Evolutionary conservation across 805 yeast genomes (phyloP).

Genomic region (Candida easanensis): DNA sequence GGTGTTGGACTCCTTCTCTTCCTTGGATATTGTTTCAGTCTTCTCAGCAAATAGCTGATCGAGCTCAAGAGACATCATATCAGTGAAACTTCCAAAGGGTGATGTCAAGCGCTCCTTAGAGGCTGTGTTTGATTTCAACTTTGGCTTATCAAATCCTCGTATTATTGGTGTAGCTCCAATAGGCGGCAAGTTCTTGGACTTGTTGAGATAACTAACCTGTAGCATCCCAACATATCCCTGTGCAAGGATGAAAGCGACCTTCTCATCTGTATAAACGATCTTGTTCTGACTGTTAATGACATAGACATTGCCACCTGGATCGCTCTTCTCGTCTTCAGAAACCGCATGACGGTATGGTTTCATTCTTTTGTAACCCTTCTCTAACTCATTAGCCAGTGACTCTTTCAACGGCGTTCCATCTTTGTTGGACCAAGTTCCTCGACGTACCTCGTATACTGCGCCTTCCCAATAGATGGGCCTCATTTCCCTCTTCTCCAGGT

Average conservation of each 20-base stretch:
- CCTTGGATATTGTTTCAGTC: constrained; percentile 10
- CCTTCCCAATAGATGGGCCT: constrained; percentile 87
- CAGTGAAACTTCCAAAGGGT: background rate
- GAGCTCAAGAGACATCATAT: constrained; percentile 23
- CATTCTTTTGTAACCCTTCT: constrained; percentile 45
- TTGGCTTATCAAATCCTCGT: constrained; percentile 41
- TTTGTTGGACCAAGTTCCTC: constrained; percentile 78
- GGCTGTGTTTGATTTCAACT: background rate
- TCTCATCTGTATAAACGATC: constrained; percentile 39
- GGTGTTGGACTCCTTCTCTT: constrained; percentile 29
- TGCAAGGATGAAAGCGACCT: constrained; percentile 47
- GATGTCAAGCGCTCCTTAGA: no score
- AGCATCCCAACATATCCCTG: constrained; percentile 39
- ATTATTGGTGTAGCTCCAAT: constrained; percentile 48
- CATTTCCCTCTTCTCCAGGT: constrained; percentile 51
- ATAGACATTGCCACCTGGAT: constrained; percentile 12
- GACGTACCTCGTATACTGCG: constrained; percentile 73
- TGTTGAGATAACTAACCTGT: constrained; percentile 34
- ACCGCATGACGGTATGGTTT: constrained; percentile 32
- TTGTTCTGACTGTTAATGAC: constrained; percentile 21
- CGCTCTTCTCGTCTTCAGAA: constrained; percentile 1
- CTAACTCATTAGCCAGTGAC: constrained; percentile 54
- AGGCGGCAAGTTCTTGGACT: constrained; percentile 34
- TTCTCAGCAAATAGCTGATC: constrained; percentile 23
- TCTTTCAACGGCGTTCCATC: constrained; percentile 54